Evolutionary conservation across 345 rosid genomes (phyloP), one percentile per base, ranked within the genome.

Genomic region (Syzygium aromaticum): DNA sequence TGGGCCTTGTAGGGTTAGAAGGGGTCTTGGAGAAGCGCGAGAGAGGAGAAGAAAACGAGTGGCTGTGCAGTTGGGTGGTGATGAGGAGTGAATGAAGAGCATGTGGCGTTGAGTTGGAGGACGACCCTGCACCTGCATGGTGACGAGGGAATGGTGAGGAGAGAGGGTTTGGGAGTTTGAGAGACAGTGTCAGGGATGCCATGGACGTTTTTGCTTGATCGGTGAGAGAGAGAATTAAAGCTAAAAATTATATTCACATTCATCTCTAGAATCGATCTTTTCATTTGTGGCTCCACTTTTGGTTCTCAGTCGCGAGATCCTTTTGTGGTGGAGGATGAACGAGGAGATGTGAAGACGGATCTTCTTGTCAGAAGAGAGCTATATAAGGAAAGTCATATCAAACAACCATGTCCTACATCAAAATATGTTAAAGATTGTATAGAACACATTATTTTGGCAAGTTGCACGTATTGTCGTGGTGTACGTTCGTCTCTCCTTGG

Each of bases 81-180:
- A 23, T 14, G 84, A 63, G 15, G 86, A 80, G 8, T 84, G 87
- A 59, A 54, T 49, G 38, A 73, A 86, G 51, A 59, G 27, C 49
- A 73, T 19, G 87, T 86, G 87, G n/a, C 56, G 77, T n/a, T 89
- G 88, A 73, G 85, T 11, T 14, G 87, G 52, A 25, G 88, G 59
- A 30, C 54, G 86, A 54, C 82, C 27, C 82, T 19, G 49, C 49
- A 43, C 23, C 49, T 73, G 82, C 49, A 38, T 19, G 82, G 11
- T 53, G 82, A 40, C 22, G 43, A 25, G 51, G 7, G 28, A 85
- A 53, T 33, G 88, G 67, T 53, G 87, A 77, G 84, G 85, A 38
- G 82, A 73, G 82, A 73, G 14, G 49, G 82, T 21, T 73, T 22
- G 27, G 49, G 49, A 38, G 82, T 7, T 73, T 38, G 82, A 73